Evolutionary conservation across 2,329 filamentous ascomycete species (phyloP), one percentile per base, ranked within the genome.

Genomic region (Penicillium sp.): DNA sequence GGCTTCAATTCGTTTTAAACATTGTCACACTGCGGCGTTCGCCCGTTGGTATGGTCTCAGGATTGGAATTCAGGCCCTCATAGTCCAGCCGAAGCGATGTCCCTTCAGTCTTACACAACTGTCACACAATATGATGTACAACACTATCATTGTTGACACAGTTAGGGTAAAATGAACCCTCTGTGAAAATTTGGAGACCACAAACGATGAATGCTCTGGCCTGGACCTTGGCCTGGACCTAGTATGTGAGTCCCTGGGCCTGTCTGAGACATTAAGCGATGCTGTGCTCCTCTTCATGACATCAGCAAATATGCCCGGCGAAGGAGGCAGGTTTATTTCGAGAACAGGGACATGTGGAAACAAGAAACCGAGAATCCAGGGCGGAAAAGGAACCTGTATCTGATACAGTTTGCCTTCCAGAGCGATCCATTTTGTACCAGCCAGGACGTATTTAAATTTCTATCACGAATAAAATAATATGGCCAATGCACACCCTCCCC

Each of bases 91-190:
- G 27, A 32, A 29, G 2, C 34, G 39, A 44, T 47, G 58, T 60
- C 42, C 58, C 58, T 24, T 55, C 32, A 21, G 43, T 57, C 42
- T 43, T 31, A 52, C 48, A 16, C 29, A 44, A 58, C 56, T 49
- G 47, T 56, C 54, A 50, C 42, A 43, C 36, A 27, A 21, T 5
- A 6, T 22, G 43, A 54, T 40, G 47, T 40, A 54, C 40, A 40
- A 18, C 40, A 40, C 38, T n/a, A 10, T 27, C 31, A 14, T 29
- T 44, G 24, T 14, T 8, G 18, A 13, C 40, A 36, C 14, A 13
- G 8, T 7, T 1, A 27, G n/a, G 5, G 14, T 34, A 21, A 38
- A 18, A 16, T 47, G 24, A 46, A 13, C 40, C 9, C 27, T 43
- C 18, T 38, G 32, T 39, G 18, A 32, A 38, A 13, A 34, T 50